phyloP scores from a whole-genome alignment of 306 rosid species.

The Prunus salicina region DNA sequence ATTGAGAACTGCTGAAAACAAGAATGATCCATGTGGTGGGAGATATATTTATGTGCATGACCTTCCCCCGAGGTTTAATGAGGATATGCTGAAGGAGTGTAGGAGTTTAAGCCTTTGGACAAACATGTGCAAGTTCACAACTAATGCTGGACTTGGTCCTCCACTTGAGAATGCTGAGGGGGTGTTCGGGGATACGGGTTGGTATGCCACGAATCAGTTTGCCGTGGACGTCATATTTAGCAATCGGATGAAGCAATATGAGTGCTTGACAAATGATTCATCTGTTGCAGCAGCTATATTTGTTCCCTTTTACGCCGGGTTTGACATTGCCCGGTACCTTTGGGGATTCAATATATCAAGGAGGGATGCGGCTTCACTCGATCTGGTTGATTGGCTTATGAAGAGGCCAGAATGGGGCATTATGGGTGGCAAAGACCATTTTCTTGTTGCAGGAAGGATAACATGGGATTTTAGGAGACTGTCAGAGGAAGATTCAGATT shows the following conservation, averaged over 20 bases:
- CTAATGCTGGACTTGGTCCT: constrained; percentile 94
- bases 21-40: constrained; percentile 97
- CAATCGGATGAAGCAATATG: constrained; percentile 94
- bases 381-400: constrained; percentile 84
- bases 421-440: constrained; percentile 92
- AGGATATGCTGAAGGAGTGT: constrained; percentile 92
- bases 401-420: constrained; percentile 91
- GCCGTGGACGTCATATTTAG: constrained; percentile 90
- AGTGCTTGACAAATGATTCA: constrained; percentile 83
- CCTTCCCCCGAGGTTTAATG: constrained; percentile 87
- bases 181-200: constrained; percentile 73
- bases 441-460: constrained; percentile 94
- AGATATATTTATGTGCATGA: constrained; percentile 89
- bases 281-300: constrained; percentile 87
- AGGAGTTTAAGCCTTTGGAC: constrained; percentile 85
- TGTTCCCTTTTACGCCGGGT: constrained; percentile 96
- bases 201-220: constrained; percentile 97
- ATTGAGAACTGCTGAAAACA: constrained; percentile 64
- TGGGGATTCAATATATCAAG: constrained; percentile 82
- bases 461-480: constrained; percentile 96
- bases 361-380: constrained; percentile 93
- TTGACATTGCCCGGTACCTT: constrained; percentile 85
- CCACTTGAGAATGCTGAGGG: constrained; percentile 94
- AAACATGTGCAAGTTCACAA: constrained; percentile 92
- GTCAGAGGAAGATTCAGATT: constrained; percentile 60